Conservation (phyloP, 371 early-diverging fungal species). For the Lichtheimia ornata region DNA sequence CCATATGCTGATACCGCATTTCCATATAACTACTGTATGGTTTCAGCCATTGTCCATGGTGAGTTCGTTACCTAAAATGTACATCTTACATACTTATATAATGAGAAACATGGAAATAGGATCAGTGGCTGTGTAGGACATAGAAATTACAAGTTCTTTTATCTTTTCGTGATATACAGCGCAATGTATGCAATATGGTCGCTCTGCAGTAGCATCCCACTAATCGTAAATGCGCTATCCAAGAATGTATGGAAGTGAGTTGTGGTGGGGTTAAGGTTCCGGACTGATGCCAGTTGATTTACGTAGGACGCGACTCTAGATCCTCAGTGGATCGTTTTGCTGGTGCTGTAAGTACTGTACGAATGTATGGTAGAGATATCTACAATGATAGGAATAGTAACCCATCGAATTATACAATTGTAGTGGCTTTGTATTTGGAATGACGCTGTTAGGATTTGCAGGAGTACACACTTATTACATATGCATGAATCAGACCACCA, state of each 20-base stretch:
- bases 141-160: conserved; percentile 60
- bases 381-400: no score
- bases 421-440: conserved; percentile 43
- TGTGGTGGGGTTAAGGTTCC: background rate
- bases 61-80: no score
- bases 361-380: no score
- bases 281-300: background rate
- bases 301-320: conserved; percentile 28
- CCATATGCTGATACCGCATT: background rate
- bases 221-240: conserved; percentile 29
- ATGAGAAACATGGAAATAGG: conserved; percentile 12
- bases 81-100: no score
- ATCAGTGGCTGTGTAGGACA: conserved; percentile 63
- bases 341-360: conserved; percentile 34
- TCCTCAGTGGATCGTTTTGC: conserved; percentile 42
- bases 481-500: conserved; percentile 54
- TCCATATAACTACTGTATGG: conserved; percentile 2
- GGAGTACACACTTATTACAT: conserved; percentile 54
- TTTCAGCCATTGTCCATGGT: conserved; percentile 64
- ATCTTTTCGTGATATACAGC: conserved; percentile 42
- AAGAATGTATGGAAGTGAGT: conserved; percentile 33
- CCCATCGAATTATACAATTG: background rate
- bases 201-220: conserved; percentile 37
- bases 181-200: conserved; percentile 53
- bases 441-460: conserved; percentile 48